A percentile compares a stretch with the other conserved stretches of the same genome.
phyloP scores from a whole-genome alignment of 768 basidiomycete species.

The Leccinum longicurvipes region DNA sequence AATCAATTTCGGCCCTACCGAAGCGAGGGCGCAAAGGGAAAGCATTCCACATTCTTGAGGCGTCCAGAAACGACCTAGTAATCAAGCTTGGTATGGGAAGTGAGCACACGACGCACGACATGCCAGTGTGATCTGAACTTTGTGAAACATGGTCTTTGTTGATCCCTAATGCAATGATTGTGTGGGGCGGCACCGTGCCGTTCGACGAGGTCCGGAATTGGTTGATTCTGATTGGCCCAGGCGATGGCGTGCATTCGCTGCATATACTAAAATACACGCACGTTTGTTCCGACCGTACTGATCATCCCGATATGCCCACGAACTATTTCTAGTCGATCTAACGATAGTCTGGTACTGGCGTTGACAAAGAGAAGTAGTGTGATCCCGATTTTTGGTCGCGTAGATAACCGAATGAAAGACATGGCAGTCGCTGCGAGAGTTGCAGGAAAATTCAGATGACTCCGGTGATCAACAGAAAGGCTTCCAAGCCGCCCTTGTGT shows the following conservation, averaged over 20 bases:
- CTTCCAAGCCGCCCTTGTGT: too few species aligned
- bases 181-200: slow-evolving; percentile 22
- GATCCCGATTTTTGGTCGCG: background rate
- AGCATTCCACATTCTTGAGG: background rate
- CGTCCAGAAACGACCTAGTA: slow-evolving; percentile 8
- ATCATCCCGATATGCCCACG: background rate
- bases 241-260: background rate
- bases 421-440: background rate
- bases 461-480: too few species aligned
- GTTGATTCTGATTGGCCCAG: background rate
- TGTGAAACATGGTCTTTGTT: too few species aligned
- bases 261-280: background rate
- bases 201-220: slow-evolving; percentile 28
- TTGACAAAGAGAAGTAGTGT: background rate
- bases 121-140: background rate
- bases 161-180: slow-evolving; percentile 29
- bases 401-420: background rate
- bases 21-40: background rate
- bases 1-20: background rate
- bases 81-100: background rate
- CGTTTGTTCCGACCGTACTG: background rate
- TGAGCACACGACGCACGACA: background rate
- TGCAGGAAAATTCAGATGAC: background rate
- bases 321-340: background rate
- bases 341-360: background rate